These are phyloP conservation scores for Trametes versicolor DNA, from an alignment of 1,284 basidiomycete genomes.

Conservation along the genomic window DNA sequence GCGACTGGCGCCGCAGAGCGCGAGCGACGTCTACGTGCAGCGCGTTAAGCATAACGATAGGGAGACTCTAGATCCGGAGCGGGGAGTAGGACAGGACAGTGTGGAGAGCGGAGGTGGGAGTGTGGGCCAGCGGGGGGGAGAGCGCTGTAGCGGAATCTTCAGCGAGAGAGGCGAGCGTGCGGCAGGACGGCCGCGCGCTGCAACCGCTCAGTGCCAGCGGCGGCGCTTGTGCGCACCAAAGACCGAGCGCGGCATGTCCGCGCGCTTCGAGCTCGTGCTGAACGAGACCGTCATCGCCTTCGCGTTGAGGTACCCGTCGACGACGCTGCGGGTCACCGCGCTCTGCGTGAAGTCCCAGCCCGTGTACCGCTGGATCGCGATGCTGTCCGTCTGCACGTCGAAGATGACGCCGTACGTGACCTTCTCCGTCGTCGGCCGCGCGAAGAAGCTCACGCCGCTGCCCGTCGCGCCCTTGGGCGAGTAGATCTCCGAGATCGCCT, in stretches of 20 bases:
- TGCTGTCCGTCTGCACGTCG: constrained; percentile 43
- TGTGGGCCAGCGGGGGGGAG: background rate
- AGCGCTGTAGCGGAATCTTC: background rate
- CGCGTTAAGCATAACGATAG: constrained; percentile 1
- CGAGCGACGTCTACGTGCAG: background rate
- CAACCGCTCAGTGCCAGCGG: constrained; percentile 22
- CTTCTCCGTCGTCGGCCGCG: constrained; percentile 37
- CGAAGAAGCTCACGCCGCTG: constrained; percentile 39
- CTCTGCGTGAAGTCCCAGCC: constrained; percentile 42
- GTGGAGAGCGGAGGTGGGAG: background rate
- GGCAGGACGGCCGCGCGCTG: no score
- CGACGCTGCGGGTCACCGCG: constrained; percentile 37
- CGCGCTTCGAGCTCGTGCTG: constrained; percentile 10
- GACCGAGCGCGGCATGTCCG: constrained; percentile 18
- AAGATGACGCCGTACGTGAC: constrained; percentile 41
- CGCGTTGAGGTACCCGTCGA: constrained; percentile 41
- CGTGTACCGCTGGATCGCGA: constrained; percentile 40
- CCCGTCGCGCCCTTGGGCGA: constrained; percentile 47
- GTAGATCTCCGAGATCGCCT: constrained; percentile 46
- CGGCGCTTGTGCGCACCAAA: constrained; percentile 24
- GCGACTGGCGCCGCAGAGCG: constrained; percentile 1
- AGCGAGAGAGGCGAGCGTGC: background rate
- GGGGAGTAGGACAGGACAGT: background rate
- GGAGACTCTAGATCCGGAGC: background rate
- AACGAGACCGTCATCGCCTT: constrained; percentile 38